Conservation (phyloP, 768 basidiomycete species). For the Epithele typhae region DNA sequence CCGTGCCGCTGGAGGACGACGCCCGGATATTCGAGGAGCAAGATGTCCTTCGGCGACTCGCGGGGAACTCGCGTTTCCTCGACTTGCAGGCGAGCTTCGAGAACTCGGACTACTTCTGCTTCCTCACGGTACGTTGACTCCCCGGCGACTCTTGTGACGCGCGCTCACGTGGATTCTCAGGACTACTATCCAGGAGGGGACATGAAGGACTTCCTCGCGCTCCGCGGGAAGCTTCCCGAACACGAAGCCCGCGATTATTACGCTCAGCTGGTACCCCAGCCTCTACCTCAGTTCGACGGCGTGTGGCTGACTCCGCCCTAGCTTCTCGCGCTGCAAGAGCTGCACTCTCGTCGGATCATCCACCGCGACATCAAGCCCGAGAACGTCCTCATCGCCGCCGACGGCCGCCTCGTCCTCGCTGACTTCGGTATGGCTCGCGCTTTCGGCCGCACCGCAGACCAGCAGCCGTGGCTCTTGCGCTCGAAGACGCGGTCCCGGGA, state of each 20-base stretch:
- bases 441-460: slow-evolving; percentile 16
- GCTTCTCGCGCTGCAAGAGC: slow-evolving; percentile 15
- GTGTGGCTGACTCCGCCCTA: background rate
- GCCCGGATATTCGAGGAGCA: background rate
- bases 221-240: background rate
- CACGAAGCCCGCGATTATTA: slow-evolving; percentile 2
- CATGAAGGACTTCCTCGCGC: background rate
- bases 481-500: no score
- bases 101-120: slow-evolving; percentile 7
- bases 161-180: background rate
- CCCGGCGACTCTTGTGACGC: background rate
- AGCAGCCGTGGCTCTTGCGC: slow-evolving; percentile 1
- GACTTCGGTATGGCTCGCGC: slow-evolving; percentile 21
- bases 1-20: background rate
- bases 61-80: slow-evolving; percentile 1
- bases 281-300: background rate
- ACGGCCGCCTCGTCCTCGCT: slow-evolving; percentile 13
- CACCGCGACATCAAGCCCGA: slow-evolving; percentile 28
- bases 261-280: slow-evolving; percentile 14
- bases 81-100: slow-evolving; percentile 9
- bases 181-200: slow-evolving; percentile 2
- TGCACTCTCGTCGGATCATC: slow-evolving; percentile 16
- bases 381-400: slow-evolving; percentile 19
- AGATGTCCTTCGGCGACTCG: slow-evolving; percentile 1
- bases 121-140: slow-evolving; percentile 2